phyloP scores from a whole-genome alignment of 2,329 filamentous ascomycete genomes.

The Exophiala xenobiotica region DNA sequence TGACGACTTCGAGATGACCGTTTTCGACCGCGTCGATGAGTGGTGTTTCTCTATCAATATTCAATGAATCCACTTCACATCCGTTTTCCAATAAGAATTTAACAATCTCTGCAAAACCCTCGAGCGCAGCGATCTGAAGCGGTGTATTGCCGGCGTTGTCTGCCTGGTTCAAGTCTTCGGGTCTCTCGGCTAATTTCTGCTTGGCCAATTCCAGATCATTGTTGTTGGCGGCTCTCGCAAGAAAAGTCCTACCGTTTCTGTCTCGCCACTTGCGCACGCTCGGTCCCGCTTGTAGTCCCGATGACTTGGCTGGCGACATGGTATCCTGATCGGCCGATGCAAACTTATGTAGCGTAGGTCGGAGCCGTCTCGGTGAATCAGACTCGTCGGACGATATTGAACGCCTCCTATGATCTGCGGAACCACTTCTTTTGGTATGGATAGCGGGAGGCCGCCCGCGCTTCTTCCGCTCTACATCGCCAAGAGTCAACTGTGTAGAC shows the following conservation, averaged over 20 bases:
- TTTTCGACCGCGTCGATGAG: slow-evolving; percentile 96
- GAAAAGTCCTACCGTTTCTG: slow-evolving; percentile 83
- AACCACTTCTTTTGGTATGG: slow-evolving; percentile 45
- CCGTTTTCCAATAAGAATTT: slow-evolving; percentile 80
- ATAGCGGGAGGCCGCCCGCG: slow-evolving; percentile 41
- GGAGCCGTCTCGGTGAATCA: slow-evolving; percentile 42
- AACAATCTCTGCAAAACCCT: slow-evolving; percentile 84
- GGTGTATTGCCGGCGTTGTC: slow-evolving; percentile 98
- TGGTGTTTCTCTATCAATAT: slow-evolving; percentile 82
- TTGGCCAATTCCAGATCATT: slow-evolving; percentile 80
- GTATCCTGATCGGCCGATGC: slow-evolving; percentile 44
- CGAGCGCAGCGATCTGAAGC: slow-evolving; percentile 85
- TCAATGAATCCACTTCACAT: slow-evolving; percentile 78
- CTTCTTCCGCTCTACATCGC: slow-evolving; percentile 35
- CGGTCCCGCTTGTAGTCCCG: slow-evolving; percentile 50
- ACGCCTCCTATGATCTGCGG: slow-evolving; percentile 40
- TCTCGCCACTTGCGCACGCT: slow-evolving; percentile 78
- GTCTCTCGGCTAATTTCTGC: slow-evolving; percentile 70
- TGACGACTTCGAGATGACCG: slow-evolving; percentile 84
- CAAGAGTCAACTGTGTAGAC: slow-evolving; percentile 31
- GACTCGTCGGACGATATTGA: slow-evolving; percentile 35
- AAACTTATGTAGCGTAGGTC: slow-evolving; percentile 41
- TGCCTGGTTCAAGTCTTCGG: slow-evolving; percentile 81
- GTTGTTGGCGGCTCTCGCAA: slow-evolving; percentile 86
- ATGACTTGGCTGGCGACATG: slow-evolving; percentile 66